Base-by-base conservation (phyloP, 768 basidiomycete species). In the Leucosporidium yakuticum region DNA sequence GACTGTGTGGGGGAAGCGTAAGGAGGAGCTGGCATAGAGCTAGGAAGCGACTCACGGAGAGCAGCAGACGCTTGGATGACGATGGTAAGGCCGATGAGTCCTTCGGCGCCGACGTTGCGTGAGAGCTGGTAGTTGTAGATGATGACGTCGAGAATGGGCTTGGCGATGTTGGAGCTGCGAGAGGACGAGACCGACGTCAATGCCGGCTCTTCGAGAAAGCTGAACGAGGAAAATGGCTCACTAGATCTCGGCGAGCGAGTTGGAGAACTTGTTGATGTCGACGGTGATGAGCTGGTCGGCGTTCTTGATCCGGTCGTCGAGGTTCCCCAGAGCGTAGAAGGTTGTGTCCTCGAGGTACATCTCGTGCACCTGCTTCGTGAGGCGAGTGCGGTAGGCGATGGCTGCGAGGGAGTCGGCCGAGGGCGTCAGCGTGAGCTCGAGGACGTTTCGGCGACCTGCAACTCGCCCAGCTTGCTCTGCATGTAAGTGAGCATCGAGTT, bases 251-350 rank as follows among this genome's bases (percentile, higher is more conserved):
- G 95, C 92, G 9, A 98, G 84, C 76, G 91, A 88, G 7, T 84
- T 84, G 20, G 91, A 90, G 80, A 96, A 98, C 62, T 88, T 88
- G 77, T 94, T 90, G 58, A 97, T 92, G 78, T 98, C 95, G 67
- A 94, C 87, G 3, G 92, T 95, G 62, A 96, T 90, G 88, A 93
- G 92, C 88, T 96, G 92, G 77, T 97, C 93, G 21, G 91, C 88
- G 74, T 97, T 96, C 82, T 92, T 92, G 60, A 97, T 92, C 60
- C 95, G 83, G 77, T 97, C 95, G 76, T 97, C 94, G 74, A 98
- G 80, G 77, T 96, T 96, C 54, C 90, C 92, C 91, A 99, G 79
- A 78, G 96, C 95, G 78, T 99, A 99, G 78, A 93, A 99, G 19
- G 91, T 84, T 77, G 94, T 94, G 54, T 88, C 88, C 58, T 86